Base-by-base conservation (phyloP, 768 basidiomycete species). In the Hypsizygus marmoreus region DNA sequence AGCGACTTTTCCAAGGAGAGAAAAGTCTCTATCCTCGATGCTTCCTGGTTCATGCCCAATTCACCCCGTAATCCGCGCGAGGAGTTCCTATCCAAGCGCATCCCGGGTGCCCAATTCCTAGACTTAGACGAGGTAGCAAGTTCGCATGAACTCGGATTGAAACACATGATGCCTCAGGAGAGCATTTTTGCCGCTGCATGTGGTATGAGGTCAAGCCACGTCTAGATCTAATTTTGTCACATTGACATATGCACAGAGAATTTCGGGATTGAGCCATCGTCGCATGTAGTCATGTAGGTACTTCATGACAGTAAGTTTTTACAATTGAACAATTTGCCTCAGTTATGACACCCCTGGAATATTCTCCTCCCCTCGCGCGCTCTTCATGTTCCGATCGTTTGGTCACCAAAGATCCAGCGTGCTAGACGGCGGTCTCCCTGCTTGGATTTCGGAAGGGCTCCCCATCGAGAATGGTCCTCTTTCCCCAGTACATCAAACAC, bases 1-100 rank as follows among this genome's bases (percentile, higher is more conserved):
- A 68, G 63, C 22, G 68, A 72, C 33, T 63, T 67, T 22, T 50
- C 62, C 8, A 59, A 72, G 22, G 59, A 56, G 20, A 51, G 69
- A 7, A 50, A 62, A 17, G 64, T 82, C 24, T 65, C 69, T 7
- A 64, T 86, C 53, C 72, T 86, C 25, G 95, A 98, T 59, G 82
- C 84, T 17, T 84, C 82, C 39, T 97, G 95, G 95, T 86, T 90
- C 64, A 97, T 97, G 95, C 95, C 95, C 40, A 88, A 84, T 64
- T 79, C 86, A 25, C 73, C 83, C 2, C 80, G 94, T 44, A 81
- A 81, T 40, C 75, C 88, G 2, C 64, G 65, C n/a, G 65, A 79
- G 23, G 94, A 95, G 65, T 95, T 83, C 53, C 61, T 73, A 16
- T 62, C 69, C 20, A 83, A 79, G 51, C 77, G 85, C 25, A 78